These are phyloP conservation scores for Alternaria consortialis DNA, from an alignment of 2,329 filamentous ascomycete species.

Conservation along the genomic window DNA sequence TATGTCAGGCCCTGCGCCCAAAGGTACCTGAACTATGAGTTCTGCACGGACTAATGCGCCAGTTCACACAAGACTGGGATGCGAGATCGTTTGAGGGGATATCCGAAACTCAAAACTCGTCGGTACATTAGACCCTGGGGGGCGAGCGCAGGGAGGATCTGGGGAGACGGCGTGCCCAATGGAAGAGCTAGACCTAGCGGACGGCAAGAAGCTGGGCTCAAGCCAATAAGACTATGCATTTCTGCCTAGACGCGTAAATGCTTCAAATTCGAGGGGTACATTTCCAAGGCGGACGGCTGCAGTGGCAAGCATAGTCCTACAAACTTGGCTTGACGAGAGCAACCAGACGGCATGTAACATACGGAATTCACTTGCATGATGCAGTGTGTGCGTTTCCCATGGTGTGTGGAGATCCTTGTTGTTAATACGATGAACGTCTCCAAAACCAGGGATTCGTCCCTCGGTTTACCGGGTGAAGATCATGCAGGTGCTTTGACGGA, in stretches of 20 bases:
- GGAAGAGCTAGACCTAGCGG: conserved; percentile 9
- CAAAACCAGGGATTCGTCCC: neutral
- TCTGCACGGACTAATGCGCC: neutral
- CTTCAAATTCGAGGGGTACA: neutral
- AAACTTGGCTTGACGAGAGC: neutral
- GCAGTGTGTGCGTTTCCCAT: neutral
- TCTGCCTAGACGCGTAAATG: neutral
- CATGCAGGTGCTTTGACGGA: conserved; percentile 6
- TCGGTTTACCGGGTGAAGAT: neutral
- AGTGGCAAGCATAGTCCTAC: neutral
- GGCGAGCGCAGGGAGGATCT: neutral
- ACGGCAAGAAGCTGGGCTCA: neutral
- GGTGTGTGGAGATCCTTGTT: neutral
- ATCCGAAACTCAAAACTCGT: conserved; percentile 13
- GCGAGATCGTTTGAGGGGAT: neutral
- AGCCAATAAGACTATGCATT: neutral
- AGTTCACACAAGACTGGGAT: conserved; percentile 1
- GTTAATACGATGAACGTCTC: neutral
- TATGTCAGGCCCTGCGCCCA: neutral
- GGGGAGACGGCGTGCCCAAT: conserved; percentile 3
- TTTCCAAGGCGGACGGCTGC: neutral
- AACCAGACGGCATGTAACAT: neutral
- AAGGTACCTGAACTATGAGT: conserved; percentile 1
- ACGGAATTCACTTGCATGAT: neutral
- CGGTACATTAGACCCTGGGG: conserved; percentile 2